Evolutionary conservation across 371 early-diverging fungal species (phyloP), one percentile per base, ranked within the genome.

Genomic region (Gilbertella persicaria): DNA sequence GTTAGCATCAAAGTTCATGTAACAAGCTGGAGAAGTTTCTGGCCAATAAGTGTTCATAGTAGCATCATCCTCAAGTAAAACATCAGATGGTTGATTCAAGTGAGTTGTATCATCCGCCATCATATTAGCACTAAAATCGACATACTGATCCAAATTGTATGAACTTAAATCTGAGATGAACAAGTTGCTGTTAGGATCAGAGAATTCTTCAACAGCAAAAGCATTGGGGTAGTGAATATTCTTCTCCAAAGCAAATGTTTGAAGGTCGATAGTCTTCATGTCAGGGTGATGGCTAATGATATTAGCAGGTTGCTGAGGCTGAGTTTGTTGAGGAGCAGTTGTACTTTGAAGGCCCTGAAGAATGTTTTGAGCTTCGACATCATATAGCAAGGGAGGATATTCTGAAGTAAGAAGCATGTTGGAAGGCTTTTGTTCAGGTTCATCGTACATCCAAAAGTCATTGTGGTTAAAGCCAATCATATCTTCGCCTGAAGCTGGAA

Each of bases 231-330:
- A 61, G 19, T 61, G 62, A 25, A 61, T 39, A 12, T n/a, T 54
- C 38, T 60, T 60, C 16, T 60, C 55, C 4, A 60, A 14, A 4
- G 40, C 5, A 17, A 36, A 21, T 1, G 44, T 44, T 14, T 60
- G 60, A 16, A 60, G 46, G 14, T 60, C 50, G 16, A 60, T 50
- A 1, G 60, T 60, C 14, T 60, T 60, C 60, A 60, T 60, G 13
- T 50, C 60, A 23, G 48, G 52, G 47, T 52, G 52, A 16, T 46
- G 42, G 19, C 29, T 5, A 2, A 58, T 28, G 5, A 35, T 21
- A 21, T 47, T 17, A 47, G 10, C 25, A 39, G 49, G 37, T 23
- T 17, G 36, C 24, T 17, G 28, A 13, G 5, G 38, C 38, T 16
- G 8, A 8, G 16, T 5, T 9, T 9, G 7, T 4, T 13, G 8